Base-by-base conservation (phyloP, 257 asterid species). In the Anisodus acutangulus region DNA sequence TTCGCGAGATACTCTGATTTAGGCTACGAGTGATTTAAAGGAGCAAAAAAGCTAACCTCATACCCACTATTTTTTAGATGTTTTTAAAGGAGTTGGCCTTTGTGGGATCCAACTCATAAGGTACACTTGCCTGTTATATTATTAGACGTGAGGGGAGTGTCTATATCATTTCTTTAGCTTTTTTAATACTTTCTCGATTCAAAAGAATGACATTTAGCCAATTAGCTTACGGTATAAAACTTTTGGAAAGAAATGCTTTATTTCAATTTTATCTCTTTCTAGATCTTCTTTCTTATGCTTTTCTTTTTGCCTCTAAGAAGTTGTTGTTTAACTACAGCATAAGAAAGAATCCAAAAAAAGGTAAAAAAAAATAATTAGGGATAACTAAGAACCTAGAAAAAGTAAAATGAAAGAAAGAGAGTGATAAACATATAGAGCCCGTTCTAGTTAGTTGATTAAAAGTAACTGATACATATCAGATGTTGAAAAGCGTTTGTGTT, bases 51-150 rank as follows among this genome's bases (percentile, higher is more conserved):
- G 51, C 10, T 59, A 59, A 37, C 37, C 10, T 12, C 37, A 41
- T 17, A 11, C 3, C 15, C 1, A 41, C 0, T 43, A 4, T 41
- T 70, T 70, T 2, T 70, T 43, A 70, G 31, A 70, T 70, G 16
- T 47, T 72, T 19, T 43, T 47, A 72, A 45, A 45, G 78, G 81
- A 74, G 22, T 7, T 10, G n/a, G 8, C 11, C n/a, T 47, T 47
- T 5, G 39, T 49, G 62, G 63, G 41, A 76, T 51, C 63, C 81
- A 76, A 76, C 63, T 76, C 81, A 76, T 49, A 22, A 47, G 9
- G 43, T 39, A 15, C 12, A 68, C 57, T 53, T 53, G 15, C 3
- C 15, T 53, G 4, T 68, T 68, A 39, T 68, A 39, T 68, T 9
- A 15, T 43, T 15, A 12, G 49, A 19, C 81, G 60, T 74, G 81